Percentiles rank a stretch among this genome's conserved stretches.
phyloP scores from a whole-genome alignment of 768 basidiomycete species.

The Hydnomerulius pinastri region DNA sequence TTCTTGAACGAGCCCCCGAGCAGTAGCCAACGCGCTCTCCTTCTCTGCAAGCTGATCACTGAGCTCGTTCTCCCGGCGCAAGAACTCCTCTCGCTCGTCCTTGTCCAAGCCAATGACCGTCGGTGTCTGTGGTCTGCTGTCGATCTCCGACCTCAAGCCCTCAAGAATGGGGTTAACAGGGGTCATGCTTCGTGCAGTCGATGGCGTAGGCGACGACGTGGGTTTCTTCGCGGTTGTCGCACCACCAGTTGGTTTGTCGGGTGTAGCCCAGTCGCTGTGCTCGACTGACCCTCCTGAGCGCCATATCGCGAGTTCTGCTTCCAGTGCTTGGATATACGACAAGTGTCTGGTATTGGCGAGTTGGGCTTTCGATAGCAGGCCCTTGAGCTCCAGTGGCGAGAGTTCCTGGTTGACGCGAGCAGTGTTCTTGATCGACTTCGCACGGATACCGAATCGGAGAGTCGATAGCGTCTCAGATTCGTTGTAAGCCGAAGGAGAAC shows the following conservation, averaged over 20 bases:
- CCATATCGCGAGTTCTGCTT: constrained; percentile 91
- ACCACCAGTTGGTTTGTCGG: constrained; percentile 54
- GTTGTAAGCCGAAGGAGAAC: constrained; percentile 96
- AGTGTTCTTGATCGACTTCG: constrained; percentile 99
- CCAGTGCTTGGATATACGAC: constrained; percentile 85
- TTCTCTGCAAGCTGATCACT: constrained; percentile 91
- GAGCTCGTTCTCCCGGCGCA: constrained; percentile 94
- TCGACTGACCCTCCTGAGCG: constrained; percentile 84
- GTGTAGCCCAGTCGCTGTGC: constrained; percentile 75
- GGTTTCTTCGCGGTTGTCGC: constrained; percentile 48
- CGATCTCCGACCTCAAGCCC: constrained; percentile 67
- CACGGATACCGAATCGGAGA: constrained; percentile 98
- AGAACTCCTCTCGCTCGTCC: constrained; percentile 97
- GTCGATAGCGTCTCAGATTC: constrained; percentile 96
- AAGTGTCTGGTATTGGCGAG: constrained; percentile 80
- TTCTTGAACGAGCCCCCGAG: constrained; percentile 87
- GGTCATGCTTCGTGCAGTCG: constrained; percentile 69
- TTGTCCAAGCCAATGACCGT: constrained; percentile 87
- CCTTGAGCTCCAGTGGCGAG: constrained; percentile 94
- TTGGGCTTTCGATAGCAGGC: constrained; percentile 85
- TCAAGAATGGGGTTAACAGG: constrained; percentile 76
- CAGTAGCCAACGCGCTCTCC: constrained; percentile 76
- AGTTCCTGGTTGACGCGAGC: constrained; percentile 98
- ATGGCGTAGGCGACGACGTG: constrained; percentile 62
- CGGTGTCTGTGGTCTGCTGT: constrained; percentile 91